These are phyloP conservation scores for Ganoderma boninense DNA, from an alignment of 1,284 basidiomycete species.

Conservation along the genomic window DNA sequence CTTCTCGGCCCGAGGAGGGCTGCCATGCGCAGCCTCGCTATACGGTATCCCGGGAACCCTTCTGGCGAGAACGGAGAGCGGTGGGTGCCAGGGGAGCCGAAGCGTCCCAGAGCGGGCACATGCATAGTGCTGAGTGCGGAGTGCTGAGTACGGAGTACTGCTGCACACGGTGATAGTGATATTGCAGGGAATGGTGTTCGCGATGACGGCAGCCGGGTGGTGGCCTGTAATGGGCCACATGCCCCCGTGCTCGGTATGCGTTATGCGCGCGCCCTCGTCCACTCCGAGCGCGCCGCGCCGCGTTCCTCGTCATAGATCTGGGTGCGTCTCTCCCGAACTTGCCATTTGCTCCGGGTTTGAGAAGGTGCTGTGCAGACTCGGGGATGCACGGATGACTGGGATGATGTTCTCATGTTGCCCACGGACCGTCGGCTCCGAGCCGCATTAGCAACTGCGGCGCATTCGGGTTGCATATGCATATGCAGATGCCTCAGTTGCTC, in stretches of 20 bases:
- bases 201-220: background rate
- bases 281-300: background rate
- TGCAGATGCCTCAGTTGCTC: background rate
- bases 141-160: too few species aligned
- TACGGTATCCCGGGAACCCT: background rate
- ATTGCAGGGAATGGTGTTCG: background rate
- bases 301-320: background rate
- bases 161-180: too few species aligned
- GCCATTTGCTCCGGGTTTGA: background rate
- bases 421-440: background rate
- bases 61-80: background rate
- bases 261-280: background rate
- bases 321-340: background rate
- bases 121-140: too few species aligned
- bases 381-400: too few species aligned
- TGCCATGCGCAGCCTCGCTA: background rate
- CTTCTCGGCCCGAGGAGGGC: background rate
- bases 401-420: too few species aligned
- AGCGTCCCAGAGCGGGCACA: background rate
- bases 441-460: constrained; percentile 17
- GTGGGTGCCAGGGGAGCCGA: background rate
- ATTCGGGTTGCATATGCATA: background rate
- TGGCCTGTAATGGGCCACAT: too few species aligned
- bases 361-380: background rate
- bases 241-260: background rate